These are phyloP conservation scores for Stachybotrys chlorohalonatus DNA, from an alignment of 2,329 filamentous ascomycete genomes.

Conservation along the genomic window DNA sequence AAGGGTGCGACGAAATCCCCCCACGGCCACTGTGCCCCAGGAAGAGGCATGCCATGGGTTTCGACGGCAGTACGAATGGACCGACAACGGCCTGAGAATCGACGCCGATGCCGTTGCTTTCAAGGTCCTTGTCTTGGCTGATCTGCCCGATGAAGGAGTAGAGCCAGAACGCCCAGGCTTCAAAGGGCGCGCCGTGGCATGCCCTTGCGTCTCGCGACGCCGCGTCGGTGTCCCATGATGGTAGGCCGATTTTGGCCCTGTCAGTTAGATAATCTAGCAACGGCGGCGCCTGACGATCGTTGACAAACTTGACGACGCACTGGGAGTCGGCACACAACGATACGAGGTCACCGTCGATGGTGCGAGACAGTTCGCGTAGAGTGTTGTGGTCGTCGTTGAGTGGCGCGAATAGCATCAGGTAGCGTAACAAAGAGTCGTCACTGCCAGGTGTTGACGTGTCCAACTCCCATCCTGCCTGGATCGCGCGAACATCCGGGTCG, in stretches of 20 bases:
- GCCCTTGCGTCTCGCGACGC: constrained; percentile 15
- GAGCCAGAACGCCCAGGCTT: constrained; percentile 32
- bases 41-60: constrained; percentile 26
- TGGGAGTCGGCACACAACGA: constrained; percentile 22
- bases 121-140: constrained; percentile 23
- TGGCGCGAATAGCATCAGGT: constrained; percentile 25
- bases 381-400: constrained; percentile 11
- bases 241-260: constrained; percentile 18
- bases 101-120: constrained; percentile 6
- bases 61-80: constrained; percentile 27
- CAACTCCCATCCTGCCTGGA: constrained; percentile 23
- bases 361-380: constrained; percentile 17
- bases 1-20: constrained; percentile 22
- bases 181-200: constrained; percentile 26
- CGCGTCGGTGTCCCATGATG: constrained; percentile 20
- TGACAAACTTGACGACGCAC: constrained; percentile 22
- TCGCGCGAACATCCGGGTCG: constrained; percentile 11
- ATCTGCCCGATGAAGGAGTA: constrained; percentile 30
- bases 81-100: constrained; percentile 21
- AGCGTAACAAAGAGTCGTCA: constrained; percentile 23
- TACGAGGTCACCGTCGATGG: constrained; percentile 24
- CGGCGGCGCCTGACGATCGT: constrained; percentile 16
- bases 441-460: constrained; percentile 11
- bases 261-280: constrained; percentile 25
- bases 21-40: constrained; percentile 26